Evolutionary conservation across 257 asterid species (phyloP), one percentile per base, ranked within the genome.

Genomic region (Capsicum rhomboideum): DNA sequence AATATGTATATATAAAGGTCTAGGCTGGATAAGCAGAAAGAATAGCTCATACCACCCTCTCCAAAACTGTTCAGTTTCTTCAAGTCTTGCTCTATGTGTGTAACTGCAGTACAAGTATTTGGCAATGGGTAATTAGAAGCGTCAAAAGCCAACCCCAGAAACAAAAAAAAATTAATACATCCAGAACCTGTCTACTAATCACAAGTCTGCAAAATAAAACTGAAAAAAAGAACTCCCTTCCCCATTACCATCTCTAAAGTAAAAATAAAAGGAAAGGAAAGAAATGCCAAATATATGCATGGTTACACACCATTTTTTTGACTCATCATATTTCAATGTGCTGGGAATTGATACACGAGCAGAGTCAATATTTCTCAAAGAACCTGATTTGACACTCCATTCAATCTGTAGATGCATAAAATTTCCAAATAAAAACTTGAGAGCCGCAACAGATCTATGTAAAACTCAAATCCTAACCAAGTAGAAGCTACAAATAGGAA

Each of bases 301-400:
- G 85, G 75, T 56, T 52, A 78, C 96, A 84, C 84, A 97, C 99
- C 98, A 95, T 87, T 91, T 93, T 88, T 86, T 97, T 67, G 96
- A 89, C 75, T 93, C 97, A 79, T 97, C 98, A 85, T 90, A 95
- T 77, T 83, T 84, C 84, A 97, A 83, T 77, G 98, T 97, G 90
- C 97, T 90, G 58, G 99, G 99, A 71, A 97, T 92, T 40, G 99
- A 97, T 77, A 94, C 85, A 72, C 98, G 91, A 28, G 98, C 99
- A 84, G 99, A 97, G 83, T 97, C 98, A 37, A 91, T 58, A 86
- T 97, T 97, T 86, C 98, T 93, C 90, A 95, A 86, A 67, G 97
- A 86, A 78, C 99, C 98, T 58, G 96, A 97, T 91, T 92, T 97
- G 85, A 94, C 92, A 83, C 97, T 97, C 98, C 99, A 97, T 87